Percentiles rank a stretch among this genome's conserved stretches.
phyloP scores from a whole-genome alignment of 768 basidiomycete genomes.

The Boletellus sp. region DNA sequence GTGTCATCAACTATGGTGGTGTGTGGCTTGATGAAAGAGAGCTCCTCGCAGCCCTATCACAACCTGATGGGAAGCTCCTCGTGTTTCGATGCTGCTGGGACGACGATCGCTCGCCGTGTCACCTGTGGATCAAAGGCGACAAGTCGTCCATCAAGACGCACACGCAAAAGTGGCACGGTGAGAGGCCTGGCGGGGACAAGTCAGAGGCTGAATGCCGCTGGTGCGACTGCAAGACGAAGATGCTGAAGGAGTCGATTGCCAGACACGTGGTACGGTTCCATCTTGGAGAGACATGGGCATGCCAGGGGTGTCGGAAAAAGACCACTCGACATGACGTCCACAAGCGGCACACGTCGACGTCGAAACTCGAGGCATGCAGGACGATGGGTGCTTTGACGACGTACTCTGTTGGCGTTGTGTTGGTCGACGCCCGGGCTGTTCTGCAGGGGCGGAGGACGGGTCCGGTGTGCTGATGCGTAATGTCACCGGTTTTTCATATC shows the following conservation, averaged over 20 bases:
- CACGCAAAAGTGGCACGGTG: constrained; percentile 19
- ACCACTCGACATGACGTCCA: constrained; percentile 10
- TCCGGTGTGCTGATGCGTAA: background rate
- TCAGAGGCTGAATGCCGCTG: constrained; percentile 4
- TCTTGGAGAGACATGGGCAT: constrained; percentile 13
- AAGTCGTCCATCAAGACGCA: constrained; percentile 13
- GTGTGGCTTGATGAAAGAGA: constrained; percentile 13
- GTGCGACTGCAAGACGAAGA: constrained; percentile 11
- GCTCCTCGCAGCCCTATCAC: constrained; percentile 1
- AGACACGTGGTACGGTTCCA: constrained; percentile 18
- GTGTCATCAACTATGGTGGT: constrained; percentile 6
- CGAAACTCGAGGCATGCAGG: constrained; percentile 2
- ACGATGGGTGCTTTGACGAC: constrained; percentile 6
- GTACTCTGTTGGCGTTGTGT: constrained; percentile 2
- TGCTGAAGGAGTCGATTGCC: constrained; percentile 23
- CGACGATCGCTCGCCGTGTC: constrained; percentile 1
- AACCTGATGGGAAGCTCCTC: background rate
- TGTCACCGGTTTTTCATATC: too few species aligned
- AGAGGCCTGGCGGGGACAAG: constrained; percentile 10
- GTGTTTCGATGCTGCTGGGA: constrained; percentile 16
- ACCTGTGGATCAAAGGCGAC: constrained; percentile 16
- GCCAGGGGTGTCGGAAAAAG: constrained; percentile 13
- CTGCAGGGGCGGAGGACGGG: constrained; percentile 1
- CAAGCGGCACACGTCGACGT: constrained; percentile 2
- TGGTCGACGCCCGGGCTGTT: constrained; percentile 4